These are phyloP conservation scores for Aspergillus neoniger DNA, from an alignment of 2,329 filamentous ascomycete species.

Conservation along the genomic window DNA sequence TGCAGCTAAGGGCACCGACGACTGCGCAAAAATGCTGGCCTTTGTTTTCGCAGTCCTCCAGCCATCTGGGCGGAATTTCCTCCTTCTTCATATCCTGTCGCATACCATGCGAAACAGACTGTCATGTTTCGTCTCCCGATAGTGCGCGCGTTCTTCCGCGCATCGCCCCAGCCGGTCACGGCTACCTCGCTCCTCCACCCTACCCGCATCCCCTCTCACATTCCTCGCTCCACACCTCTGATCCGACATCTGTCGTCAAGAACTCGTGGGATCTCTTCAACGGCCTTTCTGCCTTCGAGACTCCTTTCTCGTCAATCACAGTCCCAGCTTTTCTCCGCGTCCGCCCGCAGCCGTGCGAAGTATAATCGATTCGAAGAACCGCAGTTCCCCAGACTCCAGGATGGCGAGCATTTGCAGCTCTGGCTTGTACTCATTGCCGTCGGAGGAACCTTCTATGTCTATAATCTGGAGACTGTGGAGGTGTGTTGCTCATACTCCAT, in stretches of 20 bases:
- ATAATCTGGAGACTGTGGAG: constrained; percentile 59
- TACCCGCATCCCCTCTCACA: too few species aligned
- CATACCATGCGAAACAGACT: constrained; percentile 10
- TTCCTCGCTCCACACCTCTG: too few species aligned
- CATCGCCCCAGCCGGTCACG: not conserved
- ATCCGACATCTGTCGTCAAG: constrained; percentile 1
- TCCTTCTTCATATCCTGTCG: not conserved
- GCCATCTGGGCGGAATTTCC: not conserved
- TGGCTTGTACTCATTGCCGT: constrained; percentile 31
- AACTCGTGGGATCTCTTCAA: not conserved
- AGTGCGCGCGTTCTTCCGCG: constrained; percentile 10
- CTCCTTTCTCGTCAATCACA: not conserved
- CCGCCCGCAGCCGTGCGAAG: not conserved
- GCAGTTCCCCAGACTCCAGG: not conserved
- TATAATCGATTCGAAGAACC: constrained; percentile 24
- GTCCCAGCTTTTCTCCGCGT: constrained; percentile 19
- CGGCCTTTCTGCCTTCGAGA: not conserved
- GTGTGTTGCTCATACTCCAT: constrained; percentile 29
- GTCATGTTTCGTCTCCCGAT: constrained; percentile 21
- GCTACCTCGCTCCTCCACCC: not conserved
- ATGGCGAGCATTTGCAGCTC: constrained; percentile 17
- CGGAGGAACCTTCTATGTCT: constrained; percentile 53
- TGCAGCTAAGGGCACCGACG: not conserved
- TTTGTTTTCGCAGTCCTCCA: not conserved
- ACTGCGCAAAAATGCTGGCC: not conserved